A percentile compares a stretch with the other conserved stretches of the same genome.
Evolutionary conservation across 139 green algal genomes (phyloP).

Genomic region (Pseudopediastrum boryanum): DNA sequence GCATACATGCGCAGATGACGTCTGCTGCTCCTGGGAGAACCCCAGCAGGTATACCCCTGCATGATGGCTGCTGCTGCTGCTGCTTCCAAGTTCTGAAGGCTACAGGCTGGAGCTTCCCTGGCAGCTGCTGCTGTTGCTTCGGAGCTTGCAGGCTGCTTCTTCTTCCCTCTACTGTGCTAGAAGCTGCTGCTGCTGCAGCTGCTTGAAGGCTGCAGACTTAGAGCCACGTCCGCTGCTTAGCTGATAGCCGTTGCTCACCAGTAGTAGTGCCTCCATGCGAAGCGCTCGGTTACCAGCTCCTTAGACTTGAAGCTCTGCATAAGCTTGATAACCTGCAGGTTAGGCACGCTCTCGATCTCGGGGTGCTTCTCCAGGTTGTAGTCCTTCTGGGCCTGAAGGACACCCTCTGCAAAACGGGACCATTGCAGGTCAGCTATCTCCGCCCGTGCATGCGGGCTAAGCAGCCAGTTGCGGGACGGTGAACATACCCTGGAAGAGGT

Average conservation of each 20-base stretch:
- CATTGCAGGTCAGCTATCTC: background rate
- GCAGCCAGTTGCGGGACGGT: constrained; percentile 2
- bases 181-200: constrained; percentile 6
- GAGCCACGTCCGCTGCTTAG: no score
- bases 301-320: constrained; percentile 98
- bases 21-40: no score
- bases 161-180: no score
- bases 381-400: constrained; percentile 99
- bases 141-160: no score
- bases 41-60: no score
- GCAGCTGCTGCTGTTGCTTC: no score
- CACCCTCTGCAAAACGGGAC: constrained; percentile 89
- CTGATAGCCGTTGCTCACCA: constrained; percentile 77
- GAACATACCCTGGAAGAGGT: constrained; percentile 97
- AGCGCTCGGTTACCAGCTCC: constrained; percentile 96
- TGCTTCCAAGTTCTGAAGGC: no score
- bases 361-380: constrained; percentile 96
- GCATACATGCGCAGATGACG: no score
- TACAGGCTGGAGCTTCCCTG: no score
- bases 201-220: no score
- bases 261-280: constrained; percentile 99
- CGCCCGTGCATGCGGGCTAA: background rate
- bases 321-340: constrained; percentile 98
- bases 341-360: constrained; percentile 92
- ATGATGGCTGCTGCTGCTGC: background rate